Percentiles rank a stretch among this genome's conserved stretches.
Conservation (phyloP, 192 early-diverging fungal species). For the Rhizoclosmatium sp. region DNA sequence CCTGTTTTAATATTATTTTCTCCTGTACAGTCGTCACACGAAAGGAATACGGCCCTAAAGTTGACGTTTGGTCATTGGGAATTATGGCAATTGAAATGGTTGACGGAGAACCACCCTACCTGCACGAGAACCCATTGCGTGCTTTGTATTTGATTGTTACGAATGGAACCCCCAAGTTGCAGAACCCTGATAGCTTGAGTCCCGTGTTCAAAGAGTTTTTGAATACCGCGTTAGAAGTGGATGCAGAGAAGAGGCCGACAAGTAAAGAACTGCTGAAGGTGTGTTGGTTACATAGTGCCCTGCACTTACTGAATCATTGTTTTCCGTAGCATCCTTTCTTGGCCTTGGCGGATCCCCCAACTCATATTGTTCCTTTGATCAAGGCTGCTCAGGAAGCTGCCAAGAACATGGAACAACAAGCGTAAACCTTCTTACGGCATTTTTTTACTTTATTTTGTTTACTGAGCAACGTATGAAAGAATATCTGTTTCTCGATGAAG, state of each 20-base stretch:
- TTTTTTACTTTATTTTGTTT: too few species aligned
- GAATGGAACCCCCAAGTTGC: constrained; percentile 92
- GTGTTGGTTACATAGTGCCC: constrained; percentile 6
- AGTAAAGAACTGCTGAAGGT: constrained; percentile 80
- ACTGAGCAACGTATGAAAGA: too few species aligned
- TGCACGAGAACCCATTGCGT: constrained; percentile 93
- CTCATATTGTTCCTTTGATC: constrained; percentile 83
- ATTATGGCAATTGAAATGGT: constrained; percentile 99
- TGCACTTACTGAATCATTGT: constrained; percentile 4
- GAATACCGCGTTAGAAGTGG: constrained; percentile 85
- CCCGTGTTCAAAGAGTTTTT: constrained; percentile 87
- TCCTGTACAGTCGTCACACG: constrained; percentile 63
- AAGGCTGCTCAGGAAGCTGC: constrained; percentile 56
- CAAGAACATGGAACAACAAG: constrained; percentile 44
- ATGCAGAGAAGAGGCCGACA: constrained; percentile 81
- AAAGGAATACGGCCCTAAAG: constrained; percentile 74
- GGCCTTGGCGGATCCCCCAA: constrained; percentile 80
- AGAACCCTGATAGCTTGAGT: constrained; percentile 83
- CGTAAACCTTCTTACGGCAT: not conserved
- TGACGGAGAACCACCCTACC: constrained; percentile 94
- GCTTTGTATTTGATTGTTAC: constrained; percentile 97
- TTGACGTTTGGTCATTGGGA: constrained; percentile 89
- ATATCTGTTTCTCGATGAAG: too few species aligned
- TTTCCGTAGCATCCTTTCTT: constrained; percentile 81
- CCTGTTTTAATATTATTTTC: not conserved